Conservation (phyloP, 768 basidiomycete species). For the Mrakia hoshinonis region DNA sequence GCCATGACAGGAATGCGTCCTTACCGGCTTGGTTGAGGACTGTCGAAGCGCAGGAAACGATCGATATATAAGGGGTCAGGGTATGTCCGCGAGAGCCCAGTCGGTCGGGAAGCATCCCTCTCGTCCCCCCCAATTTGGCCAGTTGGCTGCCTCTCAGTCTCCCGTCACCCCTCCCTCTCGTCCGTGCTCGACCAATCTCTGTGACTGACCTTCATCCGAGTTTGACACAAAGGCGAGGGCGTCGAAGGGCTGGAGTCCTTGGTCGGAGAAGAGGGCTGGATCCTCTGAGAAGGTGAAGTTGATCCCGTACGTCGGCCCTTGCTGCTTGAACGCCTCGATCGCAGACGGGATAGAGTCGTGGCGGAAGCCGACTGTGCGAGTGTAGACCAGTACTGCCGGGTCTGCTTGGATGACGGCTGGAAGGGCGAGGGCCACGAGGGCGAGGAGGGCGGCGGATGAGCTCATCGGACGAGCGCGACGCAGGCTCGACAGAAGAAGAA, state of each 20-base stretch:
- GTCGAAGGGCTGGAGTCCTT: constrained; percentile 53
- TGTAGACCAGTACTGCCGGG: constrained; percentile 19
- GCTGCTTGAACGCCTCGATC: constrained; percentile 49
- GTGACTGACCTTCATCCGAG: constrained; percentile 55
- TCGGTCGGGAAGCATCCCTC: too few species aligned
- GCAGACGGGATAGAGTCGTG: constrained; percentile 72
- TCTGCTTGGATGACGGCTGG: neutral
- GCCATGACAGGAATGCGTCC: constrained; percentile 55
- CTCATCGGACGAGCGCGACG: too few species aligned
- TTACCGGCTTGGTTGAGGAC: constrained; percentile 59
- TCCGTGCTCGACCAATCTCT: too few species aligned
- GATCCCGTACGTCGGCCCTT: constrained; percentile 44
- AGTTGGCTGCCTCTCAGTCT: neutral
- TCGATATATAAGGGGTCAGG: too few species aligned
- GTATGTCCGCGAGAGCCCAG: too few species aligned
- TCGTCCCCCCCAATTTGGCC: too few species aligned
- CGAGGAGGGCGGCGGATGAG: too few species aligned
- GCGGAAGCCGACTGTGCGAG: constrained; percentile 46
- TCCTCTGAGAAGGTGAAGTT: constrained; percentile 62
- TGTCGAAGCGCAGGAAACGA: constrained; percentile 31
- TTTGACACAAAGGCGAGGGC: constrained; percentile 61
- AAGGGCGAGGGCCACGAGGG: too few species aligned
- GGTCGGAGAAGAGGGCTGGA: constrained; percentile 50
- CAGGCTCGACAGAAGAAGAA: too few species aligned
- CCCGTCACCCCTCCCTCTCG: too few species aligned